These are phyloP conservation scores for Populus trichocarpa DNA, from an alignment of 441 rosid species.

Conservation along the genomic window DNA sequence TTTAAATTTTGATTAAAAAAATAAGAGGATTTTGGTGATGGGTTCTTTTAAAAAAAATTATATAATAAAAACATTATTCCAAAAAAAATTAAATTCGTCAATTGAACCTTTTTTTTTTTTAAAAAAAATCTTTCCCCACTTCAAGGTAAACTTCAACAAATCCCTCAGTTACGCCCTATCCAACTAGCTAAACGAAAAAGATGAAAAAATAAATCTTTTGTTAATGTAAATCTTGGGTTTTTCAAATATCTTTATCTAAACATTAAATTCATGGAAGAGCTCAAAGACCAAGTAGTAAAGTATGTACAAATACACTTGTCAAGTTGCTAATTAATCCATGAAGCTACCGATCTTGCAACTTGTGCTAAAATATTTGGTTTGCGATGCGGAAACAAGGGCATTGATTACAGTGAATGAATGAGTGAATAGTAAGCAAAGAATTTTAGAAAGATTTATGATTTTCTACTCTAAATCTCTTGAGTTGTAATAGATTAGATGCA, in stretches of 20 bases:
- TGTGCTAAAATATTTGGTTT: too few species aligned
- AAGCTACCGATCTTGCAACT: too few species aligned
- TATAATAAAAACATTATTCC: too few species aligned
- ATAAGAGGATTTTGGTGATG: background rate
- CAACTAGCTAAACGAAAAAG: background rate
- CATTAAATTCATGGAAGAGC: background rate
- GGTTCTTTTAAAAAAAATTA: background rate
- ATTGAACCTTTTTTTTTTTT: too few species aligned
- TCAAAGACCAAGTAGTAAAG: background rate
- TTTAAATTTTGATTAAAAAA: background rate
- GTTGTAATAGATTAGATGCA: background rate
- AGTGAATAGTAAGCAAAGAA: background rate
- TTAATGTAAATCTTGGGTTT: background rate
- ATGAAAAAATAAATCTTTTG: background rate
- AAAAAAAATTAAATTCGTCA: background rate
- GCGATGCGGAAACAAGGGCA: background rate
- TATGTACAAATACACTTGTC: too few species aligned
- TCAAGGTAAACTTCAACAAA: background rate
- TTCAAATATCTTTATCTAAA: background rate
- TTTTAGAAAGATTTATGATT: background rate
- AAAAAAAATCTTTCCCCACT: background rate
- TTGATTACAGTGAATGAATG: background rate
- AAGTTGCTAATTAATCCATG: too few species aligned
- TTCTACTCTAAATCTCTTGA: background rate
- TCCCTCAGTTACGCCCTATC: background rate